phyloP scores from a whole-genome alignment of 176 grass and related monocot species.

The Carex kokanica region DNA sequence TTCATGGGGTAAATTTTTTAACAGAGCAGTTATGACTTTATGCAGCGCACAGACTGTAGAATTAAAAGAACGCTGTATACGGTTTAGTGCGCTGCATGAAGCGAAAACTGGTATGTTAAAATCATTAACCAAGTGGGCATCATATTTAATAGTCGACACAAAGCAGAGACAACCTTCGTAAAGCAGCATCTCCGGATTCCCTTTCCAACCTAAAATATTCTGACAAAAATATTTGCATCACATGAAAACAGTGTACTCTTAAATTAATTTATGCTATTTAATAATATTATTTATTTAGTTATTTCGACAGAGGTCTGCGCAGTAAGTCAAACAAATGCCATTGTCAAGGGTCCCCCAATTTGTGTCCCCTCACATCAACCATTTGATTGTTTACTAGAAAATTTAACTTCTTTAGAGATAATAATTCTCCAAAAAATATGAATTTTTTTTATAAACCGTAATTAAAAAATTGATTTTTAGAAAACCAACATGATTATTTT shows the following conservation, averaged over 20 bases:
- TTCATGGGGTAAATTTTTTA: too few species aligned
- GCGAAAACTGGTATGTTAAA: too few species aligned
- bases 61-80: too few species aligned
- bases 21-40: too few species aligned
- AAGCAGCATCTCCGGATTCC: constrained; percentile 2
- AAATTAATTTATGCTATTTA: not conserved
- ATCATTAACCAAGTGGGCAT: too few species aligned
- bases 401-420: too few species aligned
- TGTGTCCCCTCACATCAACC: not conserved
- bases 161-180: not conserved
- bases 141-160: not conserved
- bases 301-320: not conserved
- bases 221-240: not conserved
- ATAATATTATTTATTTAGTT: constrained; percentile 1
- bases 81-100: too few species aligned
- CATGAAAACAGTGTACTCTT: constrained; percentile 4
- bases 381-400: not conserved
- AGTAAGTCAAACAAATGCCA: constrained; percentile 3
- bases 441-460: too few species aligned
- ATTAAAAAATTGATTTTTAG: too few species aligned
- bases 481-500: too few species aligned
- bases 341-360: not conserved
- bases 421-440: too few species aligned
- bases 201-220: constrained; percentile 7
- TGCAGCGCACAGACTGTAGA: too few species aligned